Percentiles rank a stretch among this genome's conserved stretches.
Evolutionary conservation across 306 rosid species (phyloP).

Genomic region (Quercus gilva): DNA sequence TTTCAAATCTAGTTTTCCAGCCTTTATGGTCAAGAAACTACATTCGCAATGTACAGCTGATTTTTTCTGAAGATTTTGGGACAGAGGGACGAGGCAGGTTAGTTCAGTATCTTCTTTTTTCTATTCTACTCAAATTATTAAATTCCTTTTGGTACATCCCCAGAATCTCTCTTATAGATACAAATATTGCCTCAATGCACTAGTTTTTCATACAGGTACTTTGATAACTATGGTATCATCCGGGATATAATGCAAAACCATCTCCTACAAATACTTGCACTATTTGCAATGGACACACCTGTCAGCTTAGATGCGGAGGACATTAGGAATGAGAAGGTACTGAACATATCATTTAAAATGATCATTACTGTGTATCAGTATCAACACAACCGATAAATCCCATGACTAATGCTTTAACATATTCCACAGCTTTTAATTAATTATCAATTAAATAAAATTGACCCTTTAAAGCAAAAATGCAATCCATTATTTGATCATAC

Average conservation of each 20-base stretch:
- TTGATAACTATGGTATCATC: conserved; percentile 85
- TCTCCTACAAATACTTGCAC: conserved; percentile 88
- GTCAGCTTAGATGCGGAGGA: conserved; percentile 98
- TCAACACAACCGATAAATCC: neutral
- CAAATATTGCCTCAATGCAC: conserved; percentile 3
- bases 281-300: conserved; percentile 98
- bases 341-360: neutral
- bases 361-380: neutral
- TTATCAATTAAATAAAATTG: neutral
- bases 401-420: too few species aligned
- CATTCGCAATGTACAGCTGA: conserved; percentile 87
- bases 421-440: neutral
- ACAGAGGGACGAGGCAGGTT: conserved; percentile 96
- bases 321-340: conserved; percentile 90
- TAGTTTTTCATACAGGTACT: conserved; percentile 48
- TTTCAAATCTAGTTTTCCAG: conserved; percentile 93
- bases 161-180: neutral
- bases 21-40: conserved; percentile 90
- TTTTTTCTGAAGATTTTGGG: conserved; percentile 99
- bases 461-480: neutral
- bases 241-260: conserved; percentile 98
- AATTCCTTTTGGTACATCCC: neutral
- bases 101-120: conserved; percentile 22
- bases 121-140: conserved; percentile 2
- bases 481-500: neutral